Base-by-base conservation (phyloP, 495 filamentous ascomycete genomes). In the Podospora comata region DNA sequence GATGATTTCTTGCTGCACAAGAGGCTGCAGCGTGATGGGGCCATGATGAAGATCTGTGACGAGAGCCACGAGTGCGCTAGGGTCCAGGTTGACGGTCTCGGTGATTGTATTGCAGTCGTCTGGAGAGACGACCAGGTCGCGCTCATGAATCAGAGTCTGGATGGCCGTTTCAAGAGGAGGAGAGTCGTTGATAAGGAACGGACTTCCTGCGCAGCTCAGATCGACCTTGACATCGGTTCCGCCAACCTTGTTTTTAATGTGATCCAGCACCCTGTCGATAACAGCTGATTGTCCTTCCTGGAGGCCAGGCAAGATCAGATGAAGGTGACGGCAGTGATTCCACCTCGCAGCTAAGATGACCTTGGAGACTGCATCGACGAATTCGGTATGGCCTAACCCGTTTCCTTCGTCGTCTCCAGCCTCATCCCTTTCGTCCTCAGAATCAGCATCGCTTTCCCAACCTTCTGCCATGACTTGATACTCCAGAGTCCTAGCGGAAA, bases 21-120 rank as follows among this genome's bases (percentile, higher is more conserved):
- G 48, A 15, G 76, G 75, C 62, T 76, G 76, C 18, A 69, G 54
- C 3, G 75, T 60, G 4, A 76, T 66, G 0, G 71, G 70, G 28
- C 74, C 74, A 66, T 82, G 79, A 23, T 80, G 79, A 11, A 83
- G 69, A 64, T 83, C 81, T 0, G 79, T 77, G 20, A 78, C 72
- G 0, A 83, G 71, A 3, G 81, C 73, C 0, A 81, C 69, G 5
- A 83, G 73, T 39, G 75, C 79, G 28, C 78, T 79, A 3, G 77
- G 77, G 67, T 83, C 80, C 30, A 82, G 75, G 68, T 83, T 81
- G 16, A 79, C 64, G 0, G 73, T 71, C 4, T 72, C 64, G 0
- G 79, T 79, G 60, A 80, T 44, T 15, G 65, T 71, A 26, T 67
- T 70, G 67, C 68, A 79, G 44, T 74, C 70, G 19, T 75, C 74